A percentile compares a stretch with the other conserved stretches of the same genome.
phyloP scores from a whole-genome alignment of 1,139 yeast genomes.

The Sugiyamaella japonica region DNA sequence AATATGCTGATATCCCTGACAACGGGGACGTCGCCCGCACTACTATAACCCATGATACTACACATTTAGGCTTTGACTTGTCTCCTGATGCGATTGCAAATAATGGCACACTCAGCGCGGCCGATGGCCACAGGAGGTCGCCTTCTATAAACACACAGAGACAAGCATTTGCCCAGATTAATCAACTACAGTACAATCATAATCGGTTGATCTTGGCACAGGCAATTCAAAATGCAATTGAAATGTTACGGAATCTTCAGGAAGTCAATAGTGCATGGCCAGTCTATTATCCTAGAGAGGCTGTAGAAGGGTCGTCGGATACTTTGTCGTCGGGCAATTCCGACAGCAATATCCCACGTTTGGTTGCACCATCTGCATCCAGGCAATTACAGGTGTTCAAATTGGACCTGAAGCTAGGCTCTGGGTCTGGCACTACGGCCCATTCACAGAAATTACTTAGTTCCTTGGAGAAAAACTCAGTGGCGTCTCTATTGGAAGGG shows the following conservation, averaged over 20 bases:
- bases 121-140: conserved; percentile 9
- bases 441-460: conserved; percentile 46
- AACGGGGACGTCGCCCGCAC: background rate
- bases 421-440: conserved; percentile 34
- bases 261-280: conserved; percentile 60
- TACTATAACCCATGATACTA: background rate
- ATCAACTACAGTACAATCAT: conserved; percentile 70
- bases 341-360: conserved; percentile 23
- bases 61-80: conserved; percentile 17
- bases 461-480: conserved; percentile 61
- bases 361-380: conserved; percentile 27
- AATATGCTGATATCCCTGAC: background rate
- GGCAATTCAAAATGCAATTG: conserved; percentile 58
- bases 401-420: conserved; percentile 59
- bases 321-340: conserved; percentile 6
- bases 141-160: conserved; percentile 18
- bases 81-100: conserved; percentile 18
- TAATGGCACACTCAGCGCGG: conserved; percentile 11
- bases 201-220: conserved; percentile 62
- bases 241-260: conserved; percentile 55
- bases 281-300: conserved; percentile 59
- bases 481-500: conserved; percentile 64
- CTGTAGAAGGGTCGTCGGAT: conserved; percentile 26
- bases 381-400: conserved; percentile 56
- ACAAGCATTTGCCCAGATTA: conserved; percentile 47